Evolutionary conservation across 2,329 filamentous ascomycete genomes (phyloP).

Genomic region (Verticillium tricorpus): DNA sequence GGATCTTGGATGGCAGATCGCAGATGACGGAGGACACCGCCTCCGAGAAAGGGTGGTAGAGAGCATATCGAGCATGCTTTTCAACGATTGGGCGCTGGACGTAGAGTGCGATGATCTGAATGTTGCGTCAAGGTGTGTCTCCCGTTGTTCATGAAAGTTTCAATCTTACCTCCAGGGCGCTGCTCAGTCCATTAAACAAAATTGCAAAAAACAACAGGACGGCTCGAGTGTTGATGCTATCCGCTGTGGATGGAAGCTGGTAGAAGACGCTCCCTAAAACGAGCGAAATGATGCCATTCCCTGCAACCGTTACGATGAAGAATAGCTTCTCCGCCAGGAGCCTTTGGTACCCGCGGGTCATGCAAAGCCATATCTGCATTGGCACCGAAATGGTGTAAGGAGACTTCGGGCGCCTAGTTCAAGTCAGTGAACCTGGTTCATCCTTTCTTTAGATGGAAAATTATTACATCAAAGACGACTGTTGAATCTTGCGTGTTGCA

Average conservation of each 20-base stretch:
- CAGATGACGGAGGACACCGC: constrained; percentile 9
- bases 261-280: constrained; percentile 66
- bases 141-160: fast-evolving
- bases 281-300: constrained; percentile 25
- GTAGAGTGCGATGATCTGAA: constrained; percentile 17
- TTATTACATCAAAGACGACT: constrained; percentile 51
- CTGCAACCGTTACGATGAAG: constrained; percentile 55
- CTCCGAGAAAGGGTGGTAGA: constrained; percentile 25
- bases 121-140: neutral
- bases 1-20: constrained; percentile 24
- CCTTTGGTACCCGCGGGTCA: constrained; percentile 49
- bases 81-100: constrained; percentile 20
- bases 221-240: constrained; percentile 45
- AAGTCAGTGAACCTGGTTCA: neutral
- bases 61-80: constrained; percentile 21
- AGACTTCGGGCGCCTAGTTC: constrained; percentile 16
- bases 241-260: constrained; percentile 46
- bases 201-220: constrained; percentile 22
- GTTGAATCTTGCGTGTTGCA: constrained; percentile 3
- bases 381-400: constrained; percentile 60
- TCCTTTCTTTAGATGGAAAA: constrained; percentile 27
- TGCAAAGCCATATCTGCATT: constrained; percentile 53
- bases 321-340: constrained; percentile 59
- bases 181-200: constrained; percentile 25
- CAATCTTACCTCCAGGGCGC: constrained; percentile 12